Evolutionary conservation across 1,284 basidiomycete genomes (phyloP).

Genomic region (Leccinum huronense): DNA sequence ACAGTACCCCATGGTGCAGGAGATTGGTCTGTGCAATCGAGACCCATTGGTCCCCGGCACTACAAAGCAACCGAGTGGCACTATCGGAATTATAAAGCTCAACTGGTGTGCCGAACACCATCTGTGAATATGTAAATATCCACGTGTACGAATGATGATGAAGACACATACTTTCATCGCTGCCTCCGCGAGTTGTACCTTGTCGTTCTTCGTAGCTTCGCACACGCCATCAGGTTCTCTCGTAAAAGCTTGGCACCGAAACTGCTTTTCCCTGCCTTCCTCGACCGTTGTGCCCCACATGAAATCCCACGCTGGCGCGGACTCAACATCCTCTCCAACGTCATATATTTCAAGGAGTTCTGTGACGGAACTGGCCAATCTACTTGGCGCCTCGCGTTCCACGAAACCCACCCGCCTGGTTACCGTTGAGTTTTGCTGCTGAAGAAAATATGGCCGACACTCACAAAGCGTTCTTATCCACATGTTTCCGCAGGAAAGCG

Average conservation of each 20-base stretch:
- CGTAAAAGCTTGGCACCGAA: conserved; percentile 58
- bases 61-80: conserved; percentile 56
- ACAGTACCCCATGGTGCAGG: conserved; percentile 59
- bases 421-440: conserved; percentile 15
- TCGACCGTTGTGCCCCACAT: conserved; percentile 69
- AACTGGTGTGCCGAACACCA: conserved; percentile 70
- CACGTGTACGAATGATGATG: background rate
- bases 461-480: conserved; percentile 85
- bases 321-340: conserved; percentile 45
- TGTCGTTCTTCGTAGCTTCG: conserved; percentile 36
- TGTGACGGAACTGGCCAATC: conserved; percentile 49
- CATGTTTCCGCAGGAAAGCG: conserved; percentile 72
- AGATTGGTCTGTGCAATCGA: conserved; percentile 57
- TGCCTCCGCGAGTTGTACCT: conserved; percentile 57
- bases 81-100: conserved; percentile 61
- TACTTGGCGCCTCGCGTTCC: conserved; percentile 39
- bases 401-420: conserved; percentile 58
- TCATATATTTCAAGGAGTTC: conserved; percentile 49
- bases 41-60: conserved; percentile 52
- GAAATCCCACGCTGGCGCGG: conserved; percentile 62
- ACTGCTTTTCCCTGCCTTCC: conserved; percentile 70
- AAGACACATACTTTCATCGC: conserved; percentile 59
- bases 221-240: conserved; percentile 44
- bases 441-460: conserved; percentile 33
- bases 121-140: conserved; percentile 43